Percentiles rank a stretch among this genome's conserved stretches.
These are phyloP conservation scores for Metschnikowia lochheadii DNA, from an alignment of 805 yeast species.

Conservation along the genomic window DNA sequence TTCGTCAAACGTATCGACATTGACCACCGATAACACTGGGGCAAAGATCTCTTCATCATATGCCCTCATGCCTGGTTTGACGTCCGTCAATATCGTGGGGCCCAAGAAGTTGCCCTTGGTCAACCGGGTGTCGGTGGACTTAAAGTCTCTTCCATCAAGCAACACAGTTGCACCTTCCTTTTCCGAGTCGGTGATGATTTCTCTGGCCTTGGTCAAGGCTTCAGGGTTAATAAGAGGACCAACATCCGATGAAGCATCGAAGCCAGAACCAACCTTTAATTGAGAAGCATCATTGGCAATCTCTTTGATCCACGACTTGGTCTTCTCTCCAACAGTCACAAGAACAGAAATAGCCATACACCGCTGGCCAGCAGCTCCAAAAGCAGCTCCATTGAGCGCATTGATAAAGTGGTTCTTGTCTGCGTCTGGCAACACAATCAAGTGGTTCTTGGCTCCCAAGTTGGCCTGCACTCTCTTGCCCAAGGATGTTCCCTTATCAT, in stretches of 20 bases:
- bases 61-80: slow-evolving; percentile 64
- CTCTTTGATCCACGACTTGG: slow-evolving; percentile 60
- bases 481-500: slow-evolving; percentile 58
- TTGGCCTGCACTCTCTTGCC: slow-evolving; percentile 78
- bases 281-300: slow-evolving; percentile 53
- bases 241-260: slow-evolving; percentile 55
- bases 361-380: slow-evolving; percentile 83
- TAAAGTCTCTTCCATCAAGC: slow-evolving; percentile 59
- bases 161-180: slow-evolving; percentile 58
- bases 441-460: slow-evolving; percentile 77
- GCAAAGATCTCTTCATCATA: slow-evolving; percentile 75
- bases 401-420: slow-evolving; percentile 58
- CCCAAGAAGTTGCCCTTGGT: slow-evolving; percentile 65
- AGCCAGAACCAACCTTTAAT: slow-evolving; percentile 63
- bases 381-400: slow-evolving; percentile 70
- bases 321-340: slow-evolving; percentile 60
- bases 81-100: slow-evolving; percentile 60
- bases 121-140: slow-evolving; percentile 35
- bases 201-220: slow-evolving; percentile 50
- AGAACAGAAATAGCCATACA: slow-evolving; percentile 76
- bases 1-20: slow-evolving; percentile 62
- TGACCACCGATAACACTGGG: slow-evolving; percentile 64
- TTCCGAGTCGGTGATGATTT: slow-evolving; percentile 52
- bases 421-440: slow-evolving; percentile 70
- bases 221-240: slow-evolving; percentile 72